Percentiles rank a stretch among this genome's conserved stretches.
These are phyloP conservation scores for Xylariaceae sp. DNA, from an alignment of 2,329 filamentous ascomycete genomes.

Conservation along the genomic window DNA sequence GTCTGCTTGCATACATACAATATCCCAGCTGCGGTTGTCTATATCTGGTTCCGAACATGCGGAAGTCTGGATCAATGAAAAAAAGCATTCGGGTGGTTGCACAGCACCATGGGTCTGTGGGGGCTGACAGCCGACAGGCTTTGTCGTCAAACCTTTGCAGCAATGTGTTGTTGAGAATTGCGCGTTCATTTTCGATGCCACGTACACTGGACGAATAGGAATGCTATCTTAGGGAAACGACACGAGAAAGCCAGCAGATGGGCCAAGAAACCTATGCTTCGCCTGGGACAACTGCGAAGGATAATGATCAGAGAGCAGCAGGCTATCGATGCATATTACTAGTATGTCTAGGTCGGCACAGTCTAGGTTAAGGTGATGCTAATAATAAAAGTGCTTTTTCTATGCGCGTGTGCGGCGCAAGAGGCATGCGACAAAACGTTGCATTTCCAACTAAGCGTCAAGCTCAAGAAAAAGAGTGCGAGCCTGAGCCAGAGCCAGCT, in stretches of 20 bases:
- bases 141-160: conserved; percentile 3
- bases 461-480: background rate
- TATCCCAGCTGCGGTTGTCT: background rate
- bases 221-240: background rate
- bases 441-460: too few species aligned
- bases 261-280: background rate
- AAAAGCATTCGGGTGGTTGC: conserved; percentile 10
- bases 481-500: background rate
- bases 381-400: conserved; percentile 21
- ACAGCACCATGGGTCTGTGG: conserved; percentile 10
- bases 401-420: conserved; percentile 7
- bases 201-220: conserved; percentile 10
- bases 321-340: conserved; percentile 7
- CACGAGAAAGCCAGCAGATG: conserved; percentile 2
- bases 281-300: conserved; percentile 1
- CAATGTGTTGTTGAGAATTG: conserved; percentile 9
- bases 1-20: conserved; percentile 6
- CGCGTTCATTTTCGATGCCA: conserved; percentile 16
- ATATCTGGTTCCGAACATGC: conserved; percentile 22
- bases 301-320: conserved; percentile 3
- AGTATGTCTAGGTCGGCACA: too few species aligned
- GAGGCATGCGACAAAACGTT: background rate
- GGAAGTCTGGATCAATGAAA: conserved; percentile 25
- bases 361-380: conserved; percentile 9
- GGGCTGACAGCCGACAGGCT: conserved; percentile 1